A percentile compares a stretch with the other conserved stretches of the same genome.
These are phyloP conservation scores for Cercospora sp. DNA, from an alignment of 2,329 filamentous ascomycete species.

Conservation along the genomic window DNA sequence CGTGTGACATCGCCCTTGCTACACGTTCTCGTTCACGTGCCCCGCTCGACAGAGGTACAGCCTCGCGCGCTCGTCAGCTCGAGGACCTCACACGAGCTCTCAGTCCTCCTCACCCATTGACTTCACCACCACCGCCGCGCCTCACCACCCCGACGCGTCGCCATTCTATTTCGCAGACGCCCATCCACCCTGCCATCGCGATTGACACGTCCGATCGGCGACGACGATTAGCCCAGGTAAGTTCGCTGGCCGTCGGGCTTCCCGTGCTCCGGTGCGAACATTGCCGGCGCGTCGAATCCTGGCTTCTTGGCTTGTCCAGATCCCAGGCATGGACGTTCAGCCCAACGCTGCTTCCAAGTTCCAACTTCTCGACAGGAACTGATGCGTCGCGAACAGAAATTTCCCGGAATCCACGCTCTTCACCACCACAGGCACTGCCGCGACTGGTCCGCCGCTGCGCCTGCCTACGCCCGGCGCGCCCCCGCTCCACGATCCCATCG, in stretches of 20 bases:
- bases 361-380: constrained; percentile 13
- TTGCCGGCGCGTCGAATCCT: constrained; percentile 8
- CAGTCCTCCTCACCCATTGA: neutral
- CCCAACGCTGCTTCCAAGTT: constrained; percentile 8
- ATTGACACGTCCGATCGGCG: neutral
- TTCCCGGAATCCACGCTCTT: constrained; percentile 2
- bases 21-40: neutral
- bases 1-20: neutral
- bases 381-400: constrained; percentile 16
- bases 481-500: constrained; percentile 6
- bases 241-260: neutral
- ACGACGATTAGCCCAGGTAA: constrained; percentile 1
- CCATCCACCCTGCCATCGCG: neutral
- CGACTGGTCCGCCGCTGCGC: constrained; percentile 9
- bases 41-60: neutral
- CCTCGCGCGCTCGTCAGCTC: neutral
- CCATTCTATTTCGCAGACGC: neutral
- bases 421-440: neutral
- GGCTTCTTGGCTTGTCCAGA: constrained; percentile 8
- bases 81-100: neutral
- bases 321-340: constrained; percentile 7
- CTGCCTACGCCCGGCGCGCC: neutral
- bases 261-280: neutral
- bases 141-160: neutral
- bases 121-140: neutral